These are phyloP conservation scores for Amphibolis antarctica DNA, from an alignment of 106 monocot species.

Conservation along the genomic window DNA sequence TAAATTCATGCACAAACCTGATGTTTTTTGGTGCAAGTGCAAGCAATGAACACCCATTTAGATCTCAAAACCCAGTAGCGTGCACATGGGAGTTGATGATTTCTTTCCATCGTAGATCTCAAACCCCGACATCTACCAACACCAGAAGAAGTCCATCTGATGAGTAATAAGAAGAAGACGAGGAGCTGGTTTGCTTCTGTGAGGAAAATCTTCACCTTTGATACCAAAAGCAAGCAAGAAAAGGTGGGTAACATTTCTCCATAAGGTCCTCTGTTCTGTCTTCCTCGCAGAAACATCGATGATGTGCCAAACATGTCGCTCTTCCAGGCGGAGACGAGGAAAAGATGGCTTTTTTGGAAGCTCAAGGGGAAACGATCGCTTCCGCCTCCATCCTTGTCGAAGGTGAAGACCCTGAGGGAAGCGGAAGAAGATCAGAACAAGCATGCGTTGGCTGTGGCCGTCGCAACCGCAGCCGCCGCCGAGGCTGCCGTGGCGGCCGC, in stretches of 20 bases:
- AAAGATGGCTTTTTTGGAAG: slow-evolving; percentile 49
- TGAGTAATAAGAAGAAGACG: slow-evolving; percentile 64
- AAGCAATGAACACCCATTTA: no score
- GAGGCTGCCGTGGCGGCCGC: slow-evolving; percentile 73
- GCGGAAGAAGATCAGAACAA: slow-evolving; percentile 62
- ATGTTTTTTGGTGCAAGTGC: no score
- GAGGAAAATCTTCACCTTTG: slow-evolving; percentile 39
- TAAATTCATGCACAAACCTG: no score
- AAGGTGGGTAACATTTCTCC: slow-evolving; percentile 47
- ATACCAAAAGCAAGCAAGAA: slow-evolving; percentile 36
- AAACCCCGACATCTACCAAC: neutral
- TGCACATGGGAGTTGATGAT: no score
- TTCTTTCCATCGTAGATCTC: neutral
- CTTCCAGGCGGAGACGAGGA: slow-evolving; percentile 53
- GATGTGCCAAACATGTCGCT: neutral
- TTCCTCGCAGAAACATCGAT: neutral
- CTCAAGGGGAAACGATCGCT: slow-evolving; percentile 26
- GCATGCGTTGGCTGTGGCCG: slow-evolving; percentile 59
- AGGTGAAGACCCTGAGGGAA: slow-evolving; percentile 26
- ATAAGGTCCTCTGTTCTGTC: neutral
- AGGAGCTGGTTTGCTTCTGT: slow-evolving; percentile 47
- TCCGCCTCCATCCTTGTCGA: slow-evolving; percentile 20
- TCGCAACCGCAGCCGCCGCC: slow-evolving; percentile 63
- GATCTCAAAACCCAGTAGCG: no score
- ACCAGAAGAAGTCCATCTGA: slow-evolving; percentile 6